Evolutionary conservation across 495 filamentous ascomycete genomes (phyloP), one percentile per base, ranked within the genome.

Genomic region (Lineolata rhizophorae): DNA sequence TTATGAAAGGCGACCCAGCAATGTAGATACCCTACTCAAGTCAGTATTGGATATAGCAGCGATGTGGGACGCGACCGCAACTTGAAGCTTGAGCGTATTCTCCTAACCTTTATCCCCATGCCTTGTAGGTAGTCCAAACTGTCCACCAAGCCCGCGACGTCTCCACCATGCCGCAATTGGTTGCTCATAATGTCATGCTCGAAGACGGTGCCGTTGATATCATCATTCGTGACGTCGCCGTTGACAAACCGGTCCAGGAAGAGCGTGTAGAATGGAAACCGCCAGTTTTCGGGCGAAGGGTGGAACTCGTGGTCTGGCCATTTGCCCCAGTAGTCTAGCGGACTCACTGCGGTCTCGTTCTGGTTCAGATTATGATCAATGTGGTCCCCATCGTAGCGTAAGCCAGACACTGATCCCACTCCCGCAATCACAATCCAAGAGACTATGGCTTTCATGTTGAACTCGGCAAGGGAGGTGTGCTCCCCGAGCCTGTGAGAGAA

Each of bases 121-220:
- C 75, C 75, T 35, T 74, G 69, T 24, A 81, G 45, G 48, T 81
- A 81, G 43, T 81, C 75, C 32, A 81, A 52, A 11, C 66, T 70
- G 38, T 74, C 67, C 27, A 66, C 39, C 20, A 81, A 35, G 5
- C 75, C 75, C 27, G 53, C 55, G 16, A 76, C 55, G 46, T 81
- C 75, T 22, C 75, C 75, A 21, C 75, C 75, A 52, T 75, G 67
- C n/a, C 75, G 67, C 50, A 80, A 63, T 47, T 78, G 73, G 34
- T 66, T 81, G 32, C 64, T 67, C 36, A 58, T 59, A 20, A 67
- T 43, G 45, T 80, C 74, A 45, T 75, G 71, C 47, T 81, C 75
- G 42, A 66, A 80, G 5, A 62, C 31, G 0, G 72, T 78, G 2
- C 58, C 68, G 46, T 81, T 80, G 13, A 60, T 58, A 43, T 81